phyloP scores from a whole-genome alignment of 345 rosid genomes.

The Melaleuca quinquenervia region DNA sequence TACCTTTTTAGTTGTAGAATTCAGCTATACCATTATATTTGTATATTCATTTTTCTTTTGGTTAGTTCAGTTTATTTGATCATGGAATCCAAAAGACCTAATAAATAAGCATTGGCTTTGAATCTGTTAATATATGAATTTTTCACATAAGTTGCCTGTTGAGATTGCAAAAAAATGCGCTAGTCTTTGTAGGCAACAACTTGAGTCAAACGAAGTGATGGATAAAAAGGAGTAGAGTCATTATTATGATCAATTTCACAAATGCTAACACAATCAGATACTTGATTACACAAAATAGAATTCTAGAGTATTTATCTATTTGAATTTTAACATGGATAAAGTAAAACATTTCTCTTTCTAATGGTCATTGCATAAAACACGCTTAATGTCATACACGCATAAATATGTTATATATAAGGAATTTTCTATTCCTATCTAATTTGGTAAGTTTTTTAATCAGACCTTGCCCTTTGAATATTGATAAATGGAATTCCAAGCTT shows the following conservation, averaged over 20 bases:
- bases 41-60: not conserved
- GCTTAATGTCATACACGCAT: no score
- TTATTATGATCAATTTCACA: not conserved
- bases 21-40: not conserved
- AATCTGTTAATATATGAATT: no score
- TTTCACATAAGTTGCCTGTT: no score
- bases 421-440: no score
- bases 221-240: not conserved
- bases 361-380: not conserved
- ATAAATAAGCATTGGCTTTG: no score
- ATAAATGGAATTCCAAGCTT: no score
- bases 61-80: not conserved
- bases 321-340: not conserved
- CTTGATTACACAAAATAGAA: not conserved
- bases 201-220: not conserved
- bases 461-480: no score
- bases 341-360: not conserved
- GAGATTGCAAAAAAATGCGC: no score
- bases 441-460: no score
- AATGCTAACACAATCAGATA: not conserved
- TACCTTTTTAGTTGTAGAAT: not conserved
- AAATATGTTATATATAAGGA: no score
- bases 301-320: accelerated
- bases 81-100: not conserved
- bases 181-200: not conserved